A percentile compares a stretch with the other conserved stretches of the same genome.
These are phyloP conservation scores for Sarcomyxa edulis DNA, from an alignment of 768 basidiomycete genomes.

Conservation along the genomic window DNA sequence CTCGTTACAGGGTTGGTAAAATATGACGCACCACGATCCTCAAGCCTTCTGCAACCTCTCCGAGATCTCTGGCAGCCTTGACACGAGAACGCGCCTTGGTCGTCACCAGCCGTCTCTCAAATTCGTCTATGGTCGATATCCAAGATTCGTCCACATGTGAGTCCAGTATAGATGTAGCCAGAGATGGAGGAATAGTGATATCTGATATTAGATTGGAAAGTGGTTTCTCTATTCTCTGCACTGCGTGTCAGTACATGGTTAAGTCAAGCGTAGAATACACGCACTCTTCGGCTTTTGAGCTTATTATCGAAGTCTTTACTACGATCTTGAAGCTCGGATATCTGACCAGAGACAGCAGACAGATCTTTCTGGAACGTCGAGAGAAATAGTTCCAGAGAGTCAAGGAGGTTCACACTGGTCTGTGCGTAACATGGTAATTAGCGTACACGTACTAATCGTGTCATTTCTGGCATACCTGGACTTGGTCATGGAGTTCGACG, in stretches of 20 bases:
- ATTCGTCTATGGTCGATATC: constrained; percentile 75
- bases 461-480: constrained; percentile 51
- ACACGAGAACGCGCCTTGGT: constrained; percentile 74
- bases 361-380: constrained; percentile 95
- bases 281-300: constrained; percentile 78
- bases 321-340: constrained; percentile 86
- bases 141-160: constrained; percentile 84
- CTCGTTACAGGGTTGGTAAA: constrained; percentile 1
- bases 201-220: constrained; percentile 76
- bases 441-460: background rate
- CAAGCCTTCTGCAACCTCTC: constrained; percentile 80
- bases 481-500: constrained; percentile 87
- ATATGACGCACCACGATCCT: constrained; percentile 70
- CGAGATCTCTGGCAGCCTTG: constrained; percentile 79
- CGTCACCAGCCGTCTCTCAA: constrained; percentile 69
- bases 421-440: constrained; percentile 24
- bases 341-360: constrained; percentile 92
- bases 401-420: constrained; percentile 83
- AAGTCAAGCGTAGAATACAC: constrained; percentile 17
- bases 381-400: constrained; percentile 86
- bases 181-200: constrained; percentile 75
- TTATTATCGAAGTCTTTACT: constrained; percentile 88
- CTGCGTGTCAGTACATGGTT: background rate
- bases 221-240: constrained; percentile 88
- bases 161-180: constrained; percentile 77